A percentile compares a stretch with the other conserved stretches of the same genome.
These are phyloP conservation scores for Grifola frondosa DNA, from an alignment of 1,284 basidiomycete genomes.

Conservation along the genomic window DNA sequence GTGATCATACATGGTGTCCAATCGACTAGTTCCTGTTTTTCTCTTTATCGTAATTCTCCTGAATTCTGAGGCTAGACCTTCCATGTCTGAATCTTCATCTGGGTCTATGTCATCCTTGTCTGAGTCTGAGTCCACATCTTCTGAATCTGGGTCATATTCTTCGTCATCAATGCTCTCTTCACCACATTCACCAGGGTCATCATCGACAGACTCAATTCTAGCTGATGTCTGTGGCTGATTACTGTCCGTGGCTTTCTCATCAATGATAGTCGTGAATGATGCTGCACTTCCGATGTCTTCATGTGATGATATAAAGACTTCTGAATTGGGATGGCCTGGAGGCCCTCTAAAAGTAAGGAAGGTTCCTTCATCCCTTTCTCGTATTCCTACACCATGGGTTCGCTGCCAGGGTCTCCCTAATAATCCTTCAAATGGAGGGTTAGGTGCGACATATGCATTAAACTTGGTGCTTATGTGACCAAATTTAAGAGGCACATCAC, in stretches of 20 bases:
- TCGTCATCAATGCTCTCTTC: too few species aligned
- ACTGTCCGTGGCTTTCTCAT: neutral
- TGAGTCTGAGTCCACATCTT: too few species aligned
- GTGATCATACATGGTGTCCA: too few species aligned
- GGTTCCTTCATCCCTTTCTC: constrained; percentile 5
- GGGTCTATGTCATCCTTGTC: too few species aligned
- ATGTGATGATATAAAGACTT: neutral
- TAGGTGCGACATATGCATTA: constrained; percentile 1
- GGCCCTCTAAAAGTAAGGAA: constrained; percentile 1
- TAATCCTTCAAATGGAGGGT: constrained; percentile 3
- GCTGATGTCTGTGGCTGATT: neutral
- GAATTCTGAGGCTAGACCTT: too few species aligned
- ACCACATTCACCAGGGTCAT: too few species aligned
- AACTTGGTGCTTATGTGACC: constrained; percentile 2
- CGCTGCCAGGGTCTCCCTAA: constrained; percentile 1
- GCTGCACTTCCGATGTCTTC: neutral
- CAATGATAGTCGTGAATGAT: neutral
- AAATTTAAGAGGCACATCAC: constrained; percentile 2
- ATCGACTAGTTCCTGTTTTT: too few species aligned
- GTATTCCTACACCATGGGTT: constrained; percentile 2
- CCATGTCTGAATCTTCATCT: too few species aligned
- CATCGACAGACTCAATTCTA: neutral
- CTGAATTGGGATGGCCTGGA: neutral
- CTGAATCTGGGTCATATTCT: too few species aligned
- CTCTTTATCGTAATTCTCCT: too few species aligned